phyloP scores from a whole-genome alignment of 2,329 filamentous ascomycete species.

The Ascochyta rabiei region DNA sequence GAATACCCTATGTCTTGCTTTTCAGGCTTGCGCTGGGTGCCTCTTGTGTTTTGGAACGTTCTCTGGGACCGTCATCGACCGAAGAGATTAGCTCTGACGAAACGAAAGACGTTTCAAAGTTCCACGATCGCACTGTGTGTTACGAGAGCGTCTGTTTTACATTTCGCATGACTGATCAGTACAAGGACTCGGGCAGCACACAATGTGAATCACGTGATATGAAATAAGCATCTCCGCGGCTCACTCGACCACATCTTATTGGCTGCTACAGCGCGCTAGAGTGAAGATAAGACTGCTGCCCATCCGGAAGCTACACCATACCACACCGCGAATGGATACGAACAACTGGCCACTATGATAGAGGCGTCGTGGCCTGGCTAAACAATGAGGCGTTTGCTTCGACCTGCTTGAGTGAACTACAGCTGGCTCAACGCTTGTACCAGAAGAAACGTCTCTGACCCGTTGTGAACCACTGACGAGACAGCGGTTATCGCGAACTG shows the following conservation, averaged over 20 bases:
- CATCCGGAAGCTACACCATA: slow-evolving; percentile 7
- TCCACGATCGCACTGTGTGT: neutral
- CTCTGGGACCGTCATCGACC: neutral
- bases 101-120: neutral
- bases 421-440: no score
- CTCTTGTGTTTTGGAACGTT: neutral
- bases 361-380: slow-evolving; percentile 3
- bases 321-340: slow-evolving; percentile 14
- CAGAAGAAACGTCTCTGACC: no score
- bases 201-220: slow-evolving; percentile 3
- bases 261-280: neutral
- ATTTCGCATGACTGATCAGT: neutral
- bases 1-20: slow-evolving; percentile 11
- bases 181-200: neutral
- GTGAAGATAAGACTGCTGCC: slow-evolving; percentile 8
- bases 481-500: neutral
- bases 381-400: slow-evolving; percentile 17
- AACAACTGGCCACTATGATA: slow-evolving; percentile 7
- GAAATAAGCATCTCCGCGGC: slow-evolving; percentile 14
- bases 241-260: neutral
- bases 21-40: slow-evolving; percentile 1
- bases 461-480: no score
- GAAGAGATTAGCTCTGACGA: neutral
- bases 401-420: slow-evolving; percentile 1
- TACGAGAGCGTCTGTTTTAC: neutral